These are phyloP conservation scores for Stephania cephalantha DNA, from an alignment of 164 flowering plant species.

Conservation along the genomic window DNA sequence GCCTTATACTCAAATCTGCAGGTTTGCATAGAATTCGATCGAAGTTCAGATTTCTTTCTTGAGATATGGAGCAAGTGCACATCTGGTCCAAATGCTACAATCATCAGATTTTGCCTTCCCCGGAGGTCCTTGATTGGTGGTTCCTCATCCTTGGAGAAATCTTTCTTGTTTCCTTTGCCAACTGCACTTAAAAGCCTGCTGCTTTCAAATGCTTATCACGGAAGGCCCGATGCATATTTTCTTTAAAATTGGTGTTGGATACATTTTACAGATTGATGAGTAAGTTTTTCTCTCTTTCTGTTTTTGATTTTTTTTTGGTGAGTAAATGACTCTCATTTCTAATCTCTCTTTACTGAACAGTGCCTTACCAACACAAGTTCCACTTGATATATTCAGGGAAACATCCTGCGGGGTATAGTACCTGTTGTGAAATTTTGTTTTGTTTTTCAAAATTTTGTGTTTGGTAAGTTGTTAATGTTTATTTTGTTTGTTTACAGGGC, in stretches of 20 bases:
- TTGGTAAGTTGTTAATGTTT: background rate
- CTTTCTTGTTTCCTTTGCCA: constrained; percentile 82
- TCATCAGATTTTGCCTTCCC: constrained; percentile 50
- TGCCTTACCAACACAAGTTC: constrained; percentile 42
- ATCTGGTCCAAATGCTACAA: constrained; percentile 54
- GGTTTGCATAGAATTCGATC: constrained; percentile 40
- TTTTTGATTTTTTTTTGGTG: background rate
- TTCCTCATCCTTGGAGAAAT: constrained; percentile 61
- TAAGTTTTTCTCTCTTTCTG: constrained; percentile 25
- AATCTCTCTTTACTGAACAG: constrained; percentile 22
- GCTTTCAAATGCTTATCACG: constrained; percentile 33
- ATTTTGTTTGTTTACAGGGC: constrained; percentile 34
- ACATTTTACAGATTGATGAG: constrained; percentile 42
- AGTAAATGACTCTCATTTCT: background rate
- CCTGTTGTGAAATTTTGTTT: constrained; percentile 1
- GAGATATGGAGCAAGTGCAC: constrained; percentile 78
- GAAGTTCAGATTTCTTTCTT: constrained; percentile 21
- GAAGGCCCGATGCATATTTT: constrained; percentile 48
- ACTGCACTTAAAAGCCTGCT: constrained; percentile 72
- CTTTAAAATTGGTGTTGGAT: constrained; percentile 57
- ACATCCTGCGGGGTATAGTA: constrained; percentile 35
- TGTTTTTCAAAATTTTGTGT: background rate
- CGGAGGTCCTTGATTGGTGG: constrained; percentile 87
- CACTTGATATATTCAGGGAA: constrained; percentile 23
- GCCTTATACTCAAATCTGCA: constrained; percentile 19